These are phyloP conservation scores for Penicillium sp. DNA, from an alignment of 2,329 filamentous ascomycete genomes.

Conservation along the genomic window DNA sequence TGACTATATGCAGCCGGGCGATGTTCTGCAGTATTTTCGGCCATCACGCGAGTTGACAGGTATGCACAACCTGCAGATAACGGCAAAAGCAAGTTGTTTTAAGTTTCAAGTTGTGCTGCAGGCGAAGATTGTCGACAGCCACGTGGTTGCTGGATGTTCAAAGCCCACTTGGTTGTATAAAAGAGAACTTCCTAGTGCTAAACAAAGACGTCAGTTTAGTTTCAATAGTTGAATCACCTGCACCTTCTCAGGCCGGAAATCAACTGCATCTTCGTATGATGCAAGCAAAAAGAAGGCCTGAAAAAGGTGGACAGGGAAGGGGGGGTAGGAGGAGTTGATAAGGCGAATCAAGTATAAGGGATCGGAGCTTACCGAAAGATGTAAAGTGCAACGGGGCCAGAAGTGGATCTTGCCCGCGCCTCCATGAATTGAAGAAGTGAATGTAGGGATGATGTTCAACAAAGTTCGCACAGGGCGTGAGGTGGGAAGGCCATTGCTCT, in stretches of 20 bases:
- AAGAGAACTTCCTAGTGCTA: no score
- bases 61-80: neutral
- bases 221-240: neutral
- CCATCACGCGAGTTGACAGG: neutral
- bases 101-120: neutral
- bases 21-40: neutral
- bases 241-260: no score
- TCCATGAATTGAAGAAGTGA: neutral
- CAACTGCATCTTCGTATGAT: neutral
- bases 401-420: neutral
- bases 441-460: no score
- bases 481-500: neutral
- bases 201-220: no score
- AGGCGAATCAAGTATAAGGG: neutral
- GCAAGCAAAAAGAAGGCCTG: neutral
- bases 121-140: neutral
- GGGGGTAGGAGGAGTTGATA: neutral
- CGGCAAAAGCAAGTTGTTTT: neutral
- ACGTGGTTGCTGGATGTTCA: neutral
- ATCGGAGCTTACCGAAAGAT: conserved; percentile 1
- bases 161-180: neutral
- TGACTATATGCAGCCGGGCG: conserved; percentile 23
- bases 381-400: neutral
- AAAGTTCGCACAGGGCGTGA: neutral
- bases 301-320: neutral